Evolutionary conservation across 179 eudicot species (phyloP), one percentile per base, ranked within the genome.

Genomic region (Beta corolliflora): DNA sequence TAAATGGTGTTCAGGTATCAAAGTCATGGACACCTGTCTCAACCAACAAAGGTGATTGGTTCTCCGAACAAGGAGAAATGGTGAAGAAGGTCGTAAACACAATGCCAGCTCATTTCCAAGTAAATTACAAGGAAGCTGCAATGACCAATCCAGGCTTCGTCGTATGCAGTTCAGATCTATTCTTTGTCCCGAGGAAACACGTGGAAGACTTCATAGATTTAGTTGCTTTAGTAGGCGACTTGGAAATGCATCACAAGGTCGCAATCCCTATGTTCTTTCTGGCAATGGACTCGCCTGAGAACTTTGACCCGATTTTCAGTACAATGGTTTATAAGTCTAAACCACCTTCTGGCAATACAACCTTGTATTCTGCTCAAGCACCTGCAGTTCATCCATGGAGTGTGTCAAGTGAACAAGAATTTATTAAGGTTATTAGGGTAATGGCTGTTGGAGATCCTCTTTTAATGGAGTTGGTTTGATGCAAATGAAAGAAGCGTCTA

Each of bases 381-480:
- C 90, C 97, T n/a, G 98, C 95, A n/a, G 76, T 95, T 88, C 97
- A 92, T 76, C 97, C 98, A 13, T 95, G 94, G 97, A 91, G 85
- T 36, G 93, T 95, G 29, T 84, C 94, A 14, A 95, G 88, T 71
- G 98, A 95, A 88, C 91, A 92, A 82, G 97, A 95, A 54, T 93
- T 93, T 36, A 93, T 93, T 77, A 92, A 91, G 90, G 93, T 95
- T 58, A 82, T 92, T 25, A 85, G 98, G 83, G 83, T 95, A 70
- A 95, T 95, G 98, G 97, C 97, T 18, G 90, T 88, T 10, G 98
- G 98, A 31, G 98, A 95, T 80, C 98, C 97, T 80, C 91, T 95
- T 55, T 86, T 95, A 72, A 79, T 95, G 97, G 98, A 95, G 80
- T 82, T 95, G 86, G 97, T 95, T 77, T 93, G 89, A 93, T 76